These are phyloP conservation scores for Deuterostichococcus epilithicus DNA, from an alignment of 139 green algal genomes.

Conservation along the genomic window DNA sequence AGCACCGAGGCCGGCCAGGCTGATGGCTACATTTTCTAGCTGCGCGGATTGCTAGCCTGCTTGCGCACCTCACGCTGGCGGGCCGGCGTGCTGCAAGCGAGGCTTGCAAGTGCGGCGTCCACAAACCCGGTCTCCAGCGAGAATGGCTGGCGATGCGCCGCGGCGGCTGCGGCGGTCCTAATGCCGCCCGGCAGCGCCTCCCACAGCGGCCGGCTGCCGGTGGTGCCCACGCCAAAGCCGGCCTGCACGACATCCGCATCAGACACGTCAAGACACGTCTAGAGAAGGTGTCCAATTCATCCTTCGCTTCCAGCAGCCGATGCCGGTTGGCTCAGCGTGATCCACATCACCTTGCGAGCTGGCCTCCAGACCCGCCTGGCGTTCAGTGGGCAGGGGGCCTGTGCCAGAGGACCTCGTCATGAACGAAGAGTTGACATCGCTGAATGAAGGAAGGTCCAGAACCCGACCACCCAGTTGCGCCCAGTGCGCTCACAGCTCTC, in stretches of 20 bases:
- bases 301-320: background rate
- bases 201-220: slow-evolving; percentile 8
- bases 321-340: no score
- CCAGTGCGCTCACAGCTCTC: no score
- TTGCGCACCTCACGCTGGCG: slow-evolving; percentile 40
- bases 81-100: slow-evolving; percentile 18
- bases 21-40: slow-evolving; percentile 8
- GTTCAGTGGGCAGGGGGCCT: no score
- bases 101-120: slow-evolving; percentile 26
- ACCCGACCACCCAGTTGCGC: no score
- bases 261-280: background rate
- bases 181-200: background rate
- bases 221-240: no score
- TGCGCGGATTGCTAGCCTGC: slow-evolving; percentile 29
- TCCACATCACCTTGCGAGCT: no score
- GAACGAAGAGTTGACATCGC: no score
- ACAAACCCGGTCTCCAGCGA: slow-evolving; percentile 26
- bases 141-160: slow-evolving; percentile 9
- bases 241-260: background rate
- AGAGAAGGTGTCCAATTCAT: background rate
- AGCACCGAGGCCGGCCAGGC: background rate
- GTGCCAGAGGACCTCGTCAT: no score
- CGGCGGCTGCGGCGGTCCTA: background rate
- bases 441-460: no score
- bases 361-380: no score